Evolutionary conservation across 306 rosid species (phyloP), one percentile per base, ranked within the genome.

Genomic region (Casuarina glauca): DNA sequence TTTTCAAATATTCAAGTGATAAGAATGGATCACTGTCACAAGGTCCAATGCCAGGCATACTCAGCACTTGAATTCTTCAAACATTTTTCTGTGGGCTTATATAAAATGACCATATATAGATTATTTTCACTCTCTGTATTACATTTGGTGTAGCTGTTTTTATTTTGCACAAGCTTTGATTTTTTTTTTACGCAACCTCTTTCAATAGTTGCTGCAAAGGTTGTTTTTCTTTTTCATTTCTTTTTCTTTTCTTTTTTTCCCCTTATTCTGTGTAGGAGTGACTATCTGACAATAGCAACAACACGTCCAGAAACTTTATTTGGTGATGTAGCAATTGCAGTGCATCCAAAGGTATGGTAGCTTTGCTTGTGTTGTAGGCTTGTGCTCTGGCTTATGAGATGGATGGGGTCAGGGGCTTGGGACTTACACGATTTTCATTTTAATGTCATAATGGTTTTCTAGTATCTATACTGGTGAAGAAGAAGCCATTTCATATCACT

Each of bases 241-340:
- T 71, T 32, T 75, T 50, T 81, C 58, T 78, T 26, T 26, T 26
- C 32, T 26, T 26, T 26, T 26, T 26, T 26, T 26, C 32, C 32
- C 32, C 32, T 26, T 26, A 53, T 17, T 62, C 48, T 73, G 82
- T 86, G 73, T 70, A 94, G 98, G 82, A 78, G 78, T 80, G 98
- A 94, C 80, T 94, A 20, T 82, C 75, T 94, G 91, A 94, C 95
- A 72, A 86, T 94, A 73, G 98, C 98, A 79, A 94, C 98, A 76
- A 94, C 97, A 36, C 93, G 98, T 13, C 98, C 97, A 1, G 98
- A 92, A 90, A 94, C 98, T 69, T 86, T 94, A 72, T 94, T 94
- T 90, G 97, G 97, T 77, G 98, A 94, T 87, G 98, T 94, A 72
- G 98, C 97, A 79, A 77, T 94, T 69, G 97, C 97, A 70, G 95